Conservation (phyloP, 1,139 yeast genomes). For the Yamadazyma songkhlaensis region DNA sequence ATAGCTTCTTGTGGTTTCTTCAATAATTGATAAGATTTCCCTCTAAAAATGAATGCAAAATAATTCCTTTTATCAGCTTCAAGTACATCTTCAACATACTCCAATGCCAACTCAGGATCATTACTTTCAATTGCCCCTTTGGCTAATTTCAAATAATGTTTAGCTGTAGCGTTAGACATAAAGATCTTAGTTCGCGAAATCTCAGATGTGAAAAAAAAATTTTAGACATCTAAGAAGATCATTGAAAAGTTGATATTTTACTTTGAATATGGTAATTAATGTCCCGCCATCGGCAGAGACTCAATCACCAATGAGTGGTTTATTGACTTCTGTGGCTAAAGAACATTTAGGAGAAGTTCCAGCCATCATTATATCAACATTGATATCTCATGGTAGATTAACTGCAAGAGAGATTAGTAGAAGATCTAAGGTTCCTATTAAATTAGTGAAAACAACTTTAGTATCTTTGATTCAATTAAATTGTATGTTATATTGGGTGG, state of each 20-base stretch:
- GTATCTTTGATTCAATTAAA: slow-evolving; percentile 66
- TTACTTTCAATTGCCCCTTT: slow-evolving; percentile 53
- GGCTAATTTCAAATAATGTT: slow-evolving; percentile 50
- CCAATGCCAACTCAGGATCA: slow-evolving; percentile 59
- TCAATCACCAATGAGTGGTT: slow-evolving; percentile 60
- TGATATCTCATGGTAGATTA: slow-evolving; percentile 61
- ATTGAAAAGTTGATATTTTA: too few relatives aligned
- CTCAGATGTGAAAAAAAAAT: not conserved
- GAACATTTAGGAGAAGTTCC: slow-evolving; percentile 66
- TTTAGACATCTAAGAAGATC: slow-evolving; percentile 1
- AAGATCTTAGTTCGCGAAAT: not conserved
- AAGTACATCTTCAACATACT: slow-evolving; percentile 49
- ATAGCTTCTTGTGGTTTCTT: slow-evolving; percentile 43
- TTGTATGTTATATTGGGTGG: slow-evolving; percentile 56
- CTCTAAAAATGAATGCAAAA: slow-evolving; percentile 63
- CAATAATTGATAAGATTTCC: slow-evolving; percentile 52
- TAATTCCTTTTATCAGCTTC: slow-evolving; percentile 55
- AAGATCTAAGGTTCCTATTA: slow-evolving; percentile 38
- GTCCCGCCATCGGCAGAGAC: slow-evolving; percentile 29
- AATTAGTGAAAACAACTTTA: slow-evolving; percentile 52
- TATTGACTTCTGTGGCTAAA: slow-evolving; percentile 53
- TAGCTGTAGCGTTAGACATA: slow-evolving; percentile 9
- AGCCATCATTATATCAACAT: slow-evolving; percentile 48
- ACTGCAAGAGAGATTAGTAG: slow-evolving; percentile 46
- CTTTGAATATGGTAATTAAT: slow-evolving; percentile 10